Conservation (phyloP, 139 green algal genomes). For the Nannochloris sp. region DNA sequence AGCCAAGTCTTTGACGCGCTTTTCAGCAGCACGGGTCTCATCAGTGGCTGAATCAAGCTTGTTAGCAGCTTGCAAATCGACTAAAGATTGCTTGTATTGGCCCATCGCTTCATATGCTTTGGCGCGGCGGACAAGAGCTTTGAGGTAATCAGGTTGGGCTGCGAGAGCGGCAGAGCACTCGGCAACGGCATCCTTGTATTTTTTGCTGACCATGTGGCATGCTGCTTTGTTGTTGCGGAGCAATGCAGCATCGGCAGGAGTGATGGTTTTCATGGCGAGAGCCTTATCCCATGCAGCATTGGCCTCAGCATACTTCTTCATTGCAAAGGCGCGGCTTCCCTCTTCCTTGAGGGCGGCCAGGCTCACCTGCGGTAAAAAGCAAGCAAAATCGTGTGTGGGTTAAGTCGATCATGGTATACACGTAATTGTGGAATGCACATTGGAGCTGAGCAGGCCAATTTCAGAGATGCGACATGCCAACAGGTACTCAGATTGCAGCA, state of each 20-base stretch:
- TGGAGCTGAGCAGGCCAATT: too few relatives aligned
- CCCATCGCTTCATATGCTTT: slow-evolving; percentile 73
- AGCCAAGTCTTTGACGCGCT: slow-evolving; percentile 53
- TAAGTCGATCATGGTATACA: too few relatives aligned
- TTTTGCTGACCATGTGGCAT: slow-evolving; percentile 65
- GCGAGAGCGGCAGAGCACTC: slow-evolving; percentile 68
- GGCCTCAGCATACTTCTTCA: slow-evolving; percentile 62
- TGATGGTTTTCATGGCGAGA: slow-evolving; percentile 41
- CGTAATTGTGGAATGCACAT: too few relatives aligned
- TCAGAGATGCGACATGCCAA: too few relatives aligned
- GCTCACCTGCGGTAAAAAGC: not conserved
- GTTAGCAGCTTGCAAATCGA: slow-evolving; percentile 54
- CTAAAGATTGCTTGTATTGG: slow-evolving; percentile 68
- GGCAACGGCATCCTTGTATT: slow-evolving; percentile 73
- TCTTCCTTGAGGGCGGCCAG: slow-evolving; percentile 50
- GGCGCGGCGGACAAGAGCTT: slow-evolving; percentile 54
- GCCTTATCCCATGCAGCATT: slow-evolving; percentile 65
- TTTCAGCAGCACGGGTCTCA: slow-evolving; percentile 55
- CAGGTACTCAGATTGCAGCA: too few relatives aligned
- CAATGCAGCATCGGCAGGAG: slow-evolving; percentile 46
- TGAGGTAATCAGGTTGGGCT: slow-evolving; percentile 40
- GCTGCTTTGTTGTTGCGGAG: slow-evolving; percentile 73
- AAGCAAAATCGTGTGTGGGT: too few relatives aligned
- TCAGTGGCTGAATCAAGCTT: slow-evolving; percentile 40
- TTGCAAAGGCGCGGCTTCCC: slow-evolving; percentile 62